Conservation (phyloP, 225 moss, liverwort and hornwort species). For the Sphagnum tenellum region DNA sequence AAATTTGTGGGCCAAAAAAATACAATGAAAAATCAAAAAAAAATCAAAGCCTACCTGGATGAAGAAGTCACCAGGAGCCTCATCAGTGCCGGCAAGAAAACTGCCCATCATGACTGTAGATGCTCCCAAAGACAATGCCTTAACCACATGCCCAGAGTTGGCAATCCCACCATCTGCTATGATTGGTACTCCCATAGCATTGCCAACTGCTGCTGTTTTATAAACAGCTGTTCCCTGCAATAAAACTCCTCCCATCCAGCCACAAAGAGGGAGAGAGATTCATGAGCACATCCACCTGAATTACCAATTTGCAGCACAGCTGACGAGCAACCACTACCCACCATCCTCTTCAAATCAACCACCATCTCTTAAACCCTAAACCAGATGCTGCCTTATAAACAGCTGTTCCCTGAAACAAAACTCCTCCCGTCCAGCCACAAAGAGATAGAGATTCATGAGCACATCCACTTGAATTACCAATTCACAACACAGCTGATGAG, state of each 20-base stretch:
- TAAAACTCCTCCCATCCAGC: neutral
- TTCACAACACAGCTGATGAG: too few species aligned
- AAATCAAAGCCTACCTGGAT: conserved; percentile 28
- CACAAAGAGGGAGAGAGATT: too few species aligned
- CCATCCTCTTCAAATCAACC: too few species aligned
- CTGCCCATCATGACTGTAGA: conserved; percentile 92
- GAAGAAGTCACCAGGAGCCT: conserved; percentile 71
- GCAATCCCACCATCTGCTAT: conserved; percentile 86
- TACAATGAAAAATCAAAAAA: too few species aligned
- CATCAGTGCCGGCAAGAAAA: conserved; percentile 81
- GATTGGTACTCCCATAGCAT: conserved; percentile 37
- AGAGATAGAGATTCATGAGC: too few species aligned
- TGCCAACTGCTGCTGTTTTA: conserved; percentile 44
- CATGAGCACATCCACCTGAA: too few species aligned
- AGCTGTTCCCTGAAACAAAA: conserved; percentile 45
- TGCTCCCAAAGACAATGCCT: conserved; percentile 74
- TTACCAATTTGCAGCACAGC: too few species aligned
- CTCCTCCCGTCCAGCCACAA: too few species aligned
- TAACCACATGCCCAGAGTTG: conserved; percentile 84
- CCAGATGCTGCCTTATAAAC: conserved; percentile 50
- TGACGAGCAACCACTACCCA: too few species aligned
- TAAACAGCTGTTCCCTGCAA: conserved; percentile 66
- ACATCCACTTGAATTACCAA: too few species aligned
- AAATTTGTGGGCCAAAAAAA: too few species aligned
- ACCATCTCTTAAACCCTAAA: too few species aligned